Evolutionary conservation across 2,329 filamentous ascomycete genomes (phyloP).

Genomic region (Claviceps paspali): DNA sequence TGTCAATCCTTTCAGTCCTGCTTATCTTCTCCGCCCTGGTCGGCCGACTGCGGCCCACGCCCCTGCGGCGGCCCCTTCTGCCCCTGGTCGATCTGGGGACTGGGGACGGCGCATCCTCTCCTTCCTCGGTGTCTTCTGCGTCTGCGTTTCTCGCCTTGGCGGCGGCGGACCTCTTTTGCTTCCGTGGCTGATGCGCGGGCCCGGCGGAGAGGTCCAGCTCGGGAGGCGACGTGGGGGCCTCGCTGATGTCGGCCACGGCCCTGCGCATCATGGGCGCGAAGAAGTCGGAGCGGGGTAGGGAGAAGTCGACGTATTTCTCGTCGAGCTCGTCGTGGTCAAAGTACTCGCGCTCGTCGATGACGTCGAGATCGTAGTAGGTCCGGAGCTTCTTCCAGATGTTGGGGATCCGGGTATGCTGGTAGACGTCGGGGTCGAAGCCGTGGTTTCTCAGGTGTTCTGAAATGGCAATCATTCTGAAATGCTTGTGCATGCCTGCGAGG

Average conservation of each 20-base stretch:
- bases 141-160: constrained; percentile 26
- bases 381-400: constrained; percentile 83
- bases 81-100: constrained; percentile 24
- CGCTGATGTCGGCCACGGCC: constrained; percentile 28
- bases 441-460: constrained; percentile 66
- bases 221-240: constrained; percentile 31
- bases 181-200: constrained; percentile 19
- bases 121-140: constrained; percentile 32
- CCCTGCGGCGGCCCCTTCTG: background rate
- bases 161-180: constrained; percentile 28
- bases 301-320: constrained; percentile 51
- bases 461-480: constrained; percentile 83
- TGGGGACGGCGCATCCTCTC: constrained; percentile 24
- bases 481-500: constrained; percentile 66
- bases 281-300: constrained; percentile 36
- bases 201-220: constrained; percentile 25
- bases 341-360: constrained; percentile 73
- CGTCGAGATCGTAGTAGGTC: constrained; percentile 69
- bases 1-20: constrained; percentile 8
- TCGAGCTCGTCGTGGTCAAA: constrained; percentile 43
- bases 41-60: too few relatives aligned
- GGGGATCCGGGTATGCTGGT: constrained; percentile 72
- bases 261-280: constrained; percentile 31
- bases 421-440: constrained; percentile 55
- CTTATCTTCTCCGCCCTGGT: background rate